phyloP scores from a whole-genome alignment of 1,284 basidiomycete species.

The Omphalotus olearius region DNA sequence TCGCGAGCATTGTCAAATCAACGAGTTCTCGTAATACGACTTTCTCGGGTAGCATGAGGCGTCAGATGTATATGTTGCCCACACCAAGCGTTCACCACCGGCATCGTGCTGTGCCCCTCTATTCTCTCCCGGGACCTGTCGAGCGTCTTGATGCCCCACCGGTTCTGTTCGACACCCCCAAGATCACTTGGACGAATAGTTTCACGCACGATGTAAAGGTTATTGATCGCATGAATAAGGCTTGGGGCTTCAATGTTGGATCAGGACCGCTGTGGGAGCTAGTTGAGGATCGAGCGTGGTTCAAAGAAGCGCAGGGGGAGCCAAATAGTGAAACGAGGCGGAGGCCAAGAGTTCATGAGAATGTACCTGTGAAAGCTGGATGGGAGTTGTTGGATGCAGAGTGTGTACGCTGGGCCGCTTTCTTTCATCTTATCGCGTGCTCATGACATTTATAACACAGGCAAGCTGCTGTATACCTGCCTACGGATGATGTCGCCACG shows the following conservation, averaged over 20 bases:
- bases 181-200: conserved; percentile 34
- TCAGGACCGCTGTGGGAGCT: conserved; percentile 71
- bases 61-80: conserved; percentile 49
- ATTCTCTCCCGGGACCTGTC: conserved; percentile 42
- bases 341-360: conserved; percentile 54
- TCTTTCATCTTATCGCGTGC: conserved; percentile 3
- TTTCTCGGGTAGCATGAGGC: background rate
- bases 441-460: conserved; percentile 28
- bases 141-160: conserved; percentile 53
- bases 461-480: conserved; percentile 53
- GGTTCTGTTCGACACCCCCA: conserved; percentile 35
- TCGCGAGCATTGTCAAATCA: background rate
- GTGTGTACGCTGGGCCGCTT: conserved; percentile 36
- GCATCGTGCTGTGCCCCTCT: conserved; percentile 60
- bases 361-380: conserved; percentile 36
- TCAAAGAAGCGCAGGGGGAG: conserved; percentile 52
- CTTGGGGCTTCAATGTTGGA: conserved; percentile 69
- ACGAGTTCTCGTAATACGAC: background rate
- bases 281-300: conserved; percentile 72
- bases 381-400: conserved; percentile 41
- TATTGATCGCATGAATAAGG: conserved; percentile 48
- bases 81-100: conserved; percentile 61
- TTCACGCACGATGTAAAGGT: conserved; percentile 40
- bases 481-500: conserved; percentile 40
- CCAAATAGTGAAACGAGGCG: conserved; percentile 40